Evolutionary conservation across 2,329 filamentous ascomycete genomes (phyloP), one percentile per base, ranked within the genome.

Genomic region (Teratosphaeriaceae sp.): DNA sequence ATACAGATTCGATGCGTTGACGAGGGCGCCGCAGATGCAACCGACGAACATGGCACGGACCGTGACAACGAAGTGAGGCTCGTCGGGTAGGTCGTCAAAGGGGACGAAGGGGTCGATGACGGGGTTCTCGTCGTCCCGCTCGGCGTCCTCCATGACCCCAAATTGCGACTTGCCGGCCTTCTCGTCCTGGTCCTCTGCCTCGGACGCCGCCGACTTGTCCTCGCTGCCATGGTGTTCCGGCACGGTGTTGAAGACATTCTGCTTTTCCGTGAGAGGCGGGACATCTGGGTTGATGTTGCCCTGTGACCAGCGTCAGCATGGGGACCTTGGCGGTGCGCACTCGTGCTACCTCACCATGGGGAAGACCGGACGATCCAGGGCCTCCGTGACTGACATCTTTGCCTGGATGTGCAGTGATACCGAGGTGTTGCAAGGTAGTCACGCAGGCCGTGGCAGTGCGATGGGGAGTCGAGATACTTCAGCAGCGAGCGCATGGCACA

Each of bases 1-100:
- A 51, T 81, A 81, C 31, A 81, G 67, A 55, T 81, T 81, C 45
- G 76, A 79, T 8, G 76, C 75, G 52, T 79, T 79, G 51, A 80
- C 76, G 7, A 81, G 66, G 13, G 72, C 75, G 36, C 78, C 78
- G 22, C 78, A 71, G 31, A 75, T 54, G 42, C 74, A 69, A 35
- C 78, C 78, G 24, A 76, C 63, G 29, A 78, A 44, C 19, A 81
- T 61, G 13, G 78, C 76, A 34, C 78, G 71, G 24, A 75, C 54
- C 6, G 76, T 80, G 35, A 81, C 53, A 39, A 78, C 75, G 48
- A 68, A 63, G 11, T 65, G 55, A 49, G 74, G 68, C 40, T 72
- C 68, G 2, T 64, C 60, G 3, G 65, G 65, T 0, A 69, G 60
- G 42, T 68, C 64, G 46, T 67, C 58, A 53, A 68, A 70, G 1